Base-by-base conservation (phyloP, 139 green algal genomes). In the Chlorella ohadii region DNA sequence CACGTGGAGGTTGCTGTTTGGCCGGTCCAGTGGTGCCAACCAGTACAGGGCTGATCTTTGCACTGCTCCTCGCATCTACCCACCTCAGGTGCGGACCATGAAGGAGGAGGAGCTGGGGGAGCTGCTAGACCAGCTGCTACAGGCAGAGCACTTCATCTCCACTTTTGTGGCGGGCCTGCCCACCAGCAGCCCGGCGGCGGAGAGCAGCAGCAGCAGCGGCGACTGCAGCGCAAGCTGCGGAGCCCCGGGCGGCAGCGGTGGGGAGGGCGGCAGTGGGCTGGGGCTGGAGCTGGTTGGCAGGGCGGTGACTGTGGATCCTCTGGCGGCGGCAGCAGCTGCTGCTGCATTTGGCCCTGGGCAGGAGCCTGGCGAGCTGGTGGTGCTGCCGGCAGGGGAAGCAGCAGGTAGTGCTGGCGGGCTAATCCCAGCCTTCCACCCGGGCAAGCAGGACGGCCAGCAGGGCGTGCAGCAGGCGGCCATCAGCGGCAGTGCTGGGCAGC, bases 31-130 rank as follows among this genome's bases (percentile, higher is more conserved):
- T n/a, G n/a, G n/a, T n/a, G n/a, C n/a, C n/a, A n/a, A n/a, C n/a
- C n/a, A n/a, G n/a, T n/a, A n/a, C n/a, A n/a, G n/a, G n/a, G n/a
- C n/a, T n/a, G n/a, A n/a, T n/a, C n/a, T n/a, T n/a, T n/a, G n/a
- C n/a, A n/a, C n/a, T n/a, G n/a, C 36, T 82, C 16, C 15, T 47
- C 19, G 12, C 41, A 5, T n/a, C 12, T 31, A 16, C 47, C 17
- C 55, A 5, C 13, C 19, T 4, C 80, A 85, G 80, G 34, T 85
- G 12, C 70, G 55, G 12, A 70, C 4, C 1, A 72, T 85, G 68
- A 85, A 85, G 70, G 80, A 80, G 56, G 68, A 79, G 55, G 55
- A 85, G 80, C 36, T 79, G 25, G 72, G 28, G 38, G 67, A 85
- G 68, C 68, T 85, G 80, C 61, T 73, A 16, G 79, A 57, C 33